Base-by-base conservation (phyloP, 2,329 filamentous ascomycete genomes). In the Blastomyces parvus region DNA sequence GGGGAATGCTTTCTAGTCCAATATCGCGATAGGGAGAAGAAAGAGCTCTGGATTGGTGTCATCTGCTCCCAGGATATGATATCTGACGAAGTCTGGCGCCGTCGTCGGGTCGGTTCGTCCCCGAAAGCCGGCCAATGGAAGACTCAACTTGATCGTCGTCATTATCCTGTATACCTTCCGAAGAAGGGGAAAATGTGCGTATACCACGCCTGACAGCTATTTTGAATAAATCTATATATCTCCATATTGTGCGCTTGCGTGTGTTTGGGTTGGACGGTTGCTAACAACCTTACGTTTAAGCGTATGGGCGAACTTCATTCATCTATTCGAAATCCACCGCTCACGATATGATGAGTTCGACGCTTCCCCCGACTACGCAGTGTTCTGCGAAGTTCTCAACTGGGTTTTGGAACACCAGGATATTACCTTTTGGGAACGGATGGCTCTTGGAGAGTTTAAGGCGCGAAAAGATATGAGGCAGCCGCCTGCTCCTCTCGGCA, bases 141-240 rank as follows among this genome's bases (percentile, higher is more conserved):
- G 17, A 46, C 58, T 13, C 3, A 58, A n/a, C 33, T 46, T 42
- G 58, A 60, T 46, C 58, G 58, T 14, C 22, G 58, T 6, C 25
- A 42, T 42, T 60, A 60, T 36, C 40, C 44, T 14, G 25, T 60
- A 11, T 60, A 60, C 22, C 58, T 60, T 17, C 58, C 58, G 25
- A 44, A 27, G 13, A 60, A 60, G 17, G 17, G 44, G 58, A 33
- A 17, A 11, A 0, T 59, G 56, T 59, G 25, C 8, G 56, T 25
- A 44, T 59, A 3, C 8, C 6, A 48, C 19, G 19, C 19, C 4
- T 11, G 5, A 44, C 19, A 3, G 14, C 6, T 58, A 5, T 42
- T 40, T 58, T 2, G 40, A 6, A 44, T 44, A 44, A 19, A 44
- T 44, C 5, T 44, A 7, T 44, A 7, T 19, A 44, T 44, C 5